Base-by-base conservation (phyloP, 2,329 filamentous ascomycete species). In the Trichoderma sp. region DNA sequence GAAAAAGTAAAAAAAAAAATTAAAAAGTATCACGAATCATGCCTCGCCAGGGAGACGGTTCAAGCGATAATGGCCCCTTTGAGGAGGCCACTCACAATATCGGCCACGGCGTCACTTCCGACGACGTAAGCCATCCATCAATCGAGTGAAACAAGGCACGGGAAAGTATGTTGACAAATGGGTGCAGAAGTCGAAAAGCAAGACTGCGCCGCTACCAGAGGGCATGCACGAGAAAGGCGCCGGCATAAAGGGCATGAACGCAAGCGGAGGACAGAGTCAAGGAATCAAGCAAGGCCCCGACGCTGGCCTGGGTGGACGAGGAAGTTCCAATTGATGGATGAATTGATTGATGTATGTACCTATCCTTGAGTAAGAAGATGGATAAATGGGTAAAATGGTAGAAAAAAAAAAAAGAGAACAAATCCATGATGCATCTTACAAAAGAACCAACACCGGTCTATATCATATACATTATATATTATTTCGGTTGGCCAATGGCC, bases 1-100 rank as follows among this genome's bases (percentile, higher is more conserved):
- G 22, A 0, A 63, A 64, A 42, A 22, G 15, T 12, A 22, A 9
- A 6, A 12, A 58, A 37, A 27, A 13, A 13, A 15, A 29, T 8
- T 48, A 2, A 32, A 45, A 13, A 5, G 27, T 4, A 8, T 5
- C 12, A 34, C 5, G 32, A 19, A 82, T 67, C 68, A 85, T 85
- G 84, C 83, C 83, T 80, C 81, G 82, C 74, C 76, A 82, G 69
- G 83, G 83, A 81, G 81, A 82, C 73, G 82, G 82, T 64, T 78
- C 78, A 70, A 78, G 79, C 67, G 77, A 85, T 76, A 84, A 85
- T 75, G 80, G 80, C 68, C 78, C 78, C 66, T 75, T 80, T 68
- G 48, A 54, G 22, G 79, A 80, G 66, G 73, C 75, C 10, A 74
- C 74, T 67, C 76, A 83, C 70, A 70, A 80, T 76, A 81, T 84